Evolutionary conservation across 179 eudicot species (phyloP).

Genomic region (Silene coronaria): DNA sequence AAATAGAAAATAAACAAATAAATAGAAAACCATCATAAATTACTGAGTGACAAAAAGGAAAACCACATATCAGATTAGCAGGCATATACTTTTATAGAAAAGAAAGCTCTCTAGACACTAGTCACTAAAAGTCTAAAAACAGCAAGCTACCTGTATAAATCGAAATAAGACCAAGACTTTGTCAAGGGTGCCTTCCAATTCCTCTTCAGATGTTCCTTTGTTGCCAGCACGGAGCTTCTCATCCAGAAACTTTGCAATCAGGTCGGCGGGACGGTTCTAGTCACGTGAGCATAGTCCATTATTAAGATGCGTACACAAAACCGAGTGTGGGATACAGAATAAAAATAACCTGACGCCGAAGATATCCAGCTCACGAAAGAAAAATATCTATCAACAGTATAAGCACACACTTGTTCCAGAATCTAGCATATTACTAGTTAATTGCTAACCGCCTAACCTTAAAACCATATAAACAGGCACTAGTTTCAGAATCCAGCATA

Average conservation of each 20-base stretch:
- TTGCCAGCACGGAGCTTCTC: conserved; percentile 99
- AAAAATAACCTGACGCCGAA: background rate
- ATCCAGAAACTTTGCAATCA: conserved; percentile 92
- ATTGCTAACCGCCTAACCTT: background rate
- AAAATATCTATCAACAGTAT: background rate
- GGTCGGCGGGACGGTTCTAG: conserved; percentile 96
- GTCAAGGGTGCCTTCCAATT: conserved; percentile 93
- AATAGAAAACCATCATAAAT: background rate
- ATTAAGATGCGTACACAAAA: conserved; percentile 4
- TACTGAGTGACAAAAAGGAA: background rate
- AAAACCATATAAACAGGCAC: background rate
- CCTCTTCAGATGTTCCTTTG: conserved; percentile 98
- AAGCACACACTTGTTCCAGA: background rate
- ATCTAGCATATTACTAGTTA: background rate
- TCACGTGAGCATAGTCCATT: conserved; percentile 7
- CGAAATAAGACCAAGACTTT: conserved; percentile 90
- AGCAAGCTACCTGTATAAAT: conserved; percentile 69
- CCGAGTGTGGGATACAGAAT: background rate
- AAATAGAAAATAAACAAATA: too few species aligned
- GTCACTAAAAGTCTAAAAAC: background rate
- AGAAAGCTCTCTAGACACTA: background rate
- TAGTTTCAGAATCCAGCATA: background rate
- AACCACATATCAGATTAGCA: conserved; percentile 1
- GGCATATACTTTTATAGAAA: background rate
- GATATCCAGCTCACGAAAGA: background rate